phyloP scores from a whole-genome alignment of 495 filamentous ascomycete species.

The Symbiotaphrina buchneri region DNA sequence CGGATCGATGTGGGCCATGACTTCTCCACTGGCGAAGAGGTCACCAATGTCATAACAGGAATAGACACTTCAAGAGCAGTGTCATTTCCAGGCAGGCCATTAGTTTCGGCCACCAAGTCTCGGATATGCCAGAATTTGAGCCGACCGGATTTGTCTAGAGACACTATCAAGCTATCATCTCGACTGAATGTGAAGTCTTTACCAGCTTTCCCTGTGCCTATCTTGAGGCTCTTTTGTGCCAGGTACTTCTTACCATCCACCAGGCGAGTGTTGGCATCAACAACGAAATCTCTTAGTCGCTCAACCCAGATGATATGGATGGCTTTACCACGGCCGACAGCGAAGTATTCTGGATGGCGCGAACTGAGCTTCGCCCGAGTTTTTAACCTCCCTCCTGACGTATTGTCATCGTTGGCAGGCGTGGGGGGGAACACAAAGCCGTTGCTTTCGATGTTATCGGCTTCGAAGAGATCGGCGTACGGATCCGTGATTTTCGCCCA shows the following conservation, averaged over 20 bases:
- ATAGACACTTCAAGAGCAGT: conserved; percentile 46
- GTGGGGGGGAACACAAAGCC: conserved; percentile 68
- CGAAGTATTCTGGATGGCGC: conserved; percentile 78
- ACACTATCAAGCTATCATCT: conserved; percentile 83
- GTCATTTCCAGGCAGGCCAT: conserved; percentile 16
- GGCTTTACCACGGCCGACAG: conserved; percentile 81
- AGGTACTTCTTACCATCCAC: conserved; percentile 74
- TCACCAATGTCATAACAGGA: conserved; percentile 55
- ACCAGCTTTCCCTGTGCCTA: conserved; percentile 90
- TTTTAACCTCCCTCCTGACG: conserved; percentile 78
- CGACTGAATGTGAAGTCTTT: conserved; percentile 97
- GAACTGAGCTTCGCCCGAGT: conserved; percentile 78
- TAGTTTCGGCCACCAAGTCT: conserved; percentile 38
- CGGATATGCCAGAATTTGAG: conserved; percentile 95
- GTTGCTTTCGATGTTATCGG: conserved; percentile 46
- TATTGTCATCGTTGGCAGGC: conserved; percentile 49
- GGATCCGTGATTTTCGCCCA: conserved; percentile 58
- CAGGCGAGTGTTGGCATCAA: conserved; percentile 42
- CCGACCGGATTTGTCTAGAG: conserved; percentile 84
- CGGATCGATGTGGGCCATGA: conserved; percentile 90
- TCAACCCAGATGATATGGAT: conserved; percentile 85
- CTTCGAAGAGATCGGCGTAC: conserved; percentile 49
- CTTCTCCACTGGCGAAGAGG: conserved; percentile 59
- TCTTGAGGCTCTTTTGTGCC: conserved; percentile 64
- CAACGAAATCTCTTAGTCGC: no score